Base-by-base conservation (phyloP, 306 rosid species). In the Luffa aegyptiaca region DNA sequence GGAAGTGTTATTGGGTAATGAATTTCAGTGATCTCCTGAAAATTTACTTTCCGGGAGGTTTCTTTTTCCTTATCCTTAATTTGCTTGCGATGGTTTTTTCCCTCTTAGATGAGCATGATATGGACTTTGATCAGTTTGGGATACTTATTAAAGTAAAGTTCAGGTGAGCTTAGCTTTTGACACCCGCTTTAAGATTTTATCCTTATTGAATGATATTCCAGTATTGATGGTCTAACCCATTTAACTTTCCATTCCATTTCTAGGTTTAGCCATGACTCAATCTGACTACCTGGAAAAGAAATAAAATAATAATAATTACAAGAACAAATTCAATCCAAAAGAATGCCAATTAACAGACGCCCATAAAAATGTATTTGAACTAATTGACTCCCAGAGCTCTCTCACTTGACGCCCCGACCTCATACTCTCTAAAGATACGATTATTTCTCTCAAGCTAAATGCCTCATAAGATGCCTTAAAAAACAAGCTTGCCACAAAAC, bases 101-200 rank as follows among this genome's bases (percentile, higher is more conserved):
- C 72, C 86, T 85, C 88, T 82, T 90, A 95, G 98, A 95, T 84
- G 97, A 95, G 86, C 97, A 85, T 75, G 97, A 84, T 57, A 84
- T 85, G 84, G 93, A 95, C 87, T 95, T 91, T 8, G 93, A 90
- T 85, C 92, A 86, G 82, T 95, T 63, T 88, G 98, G 98, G 64
- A 91, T 95, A 88, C 90, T 84, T 31, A 90, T 92, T 83, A 95
- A 95, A 91, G 98, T 95, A 41, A 95, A 95, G 87, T 95, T 95
- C 92, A 95, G 98, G 98, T 95, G 86, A 87, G 72, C 66, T 73
- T 58, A 48, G 76, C 63, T 77, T 46, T 61, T 41, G 79, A 55
- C 59, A 6, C 44, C 21, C 64, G 5, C 53, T 9, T 45, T 42
- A 64, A 13, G 41, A 39, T 37, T 63, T 26, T 66, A 16, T 17